These are phyloP conservation scores for Trichoderma endophyticum DNA, from an alignment of 2,329 filamentous ascomycete species.

Conservation along the genomic window DNA sequence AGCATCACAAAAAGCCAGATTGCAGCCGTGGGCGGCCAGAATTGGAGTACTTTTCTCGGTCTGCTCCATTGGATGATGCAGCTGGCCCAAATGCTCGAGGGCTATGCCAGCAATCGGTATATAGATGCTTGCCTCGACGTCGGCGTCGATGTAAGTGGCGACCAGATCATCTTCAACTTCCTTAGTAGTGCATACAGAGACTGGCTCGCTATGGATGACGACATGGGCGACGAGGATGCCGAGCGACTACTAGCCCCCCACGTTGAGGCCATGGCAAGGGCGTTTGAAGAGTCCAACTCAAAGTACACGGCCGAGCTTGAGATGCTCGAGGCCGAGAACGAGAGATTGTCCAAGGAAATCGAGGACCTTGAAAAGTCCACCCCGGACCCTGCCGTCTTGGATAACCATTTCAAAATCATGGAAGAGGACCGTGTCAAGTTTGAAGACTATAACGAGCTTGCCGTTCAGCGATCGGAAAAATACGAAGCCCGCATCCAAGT, in stretches of 20 bases:
- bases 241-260: slow-evolving; percentile 78
- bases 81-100: slow-evolving; percentile 87
- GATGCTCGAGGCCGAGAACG: slow-evolving; percentile 81
- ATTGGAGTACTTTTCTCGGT: slow-evolving; percentile 93
- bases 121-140: slow-evolving; percentile 86
- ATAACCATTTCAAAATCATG: slow-evolving; percentile 87
- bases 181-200: slow-evolving; percentile 85
- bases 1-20: slow-evolving; percentile 97
- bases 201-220: slow-evolving; percentile 90
- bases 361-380: slow-evolving; percentile 84
- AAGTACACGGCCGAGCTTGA: slow-evolving; percentile 82
- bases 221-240: slow-evolving; percentile 80
- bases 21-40: slow-evolving; percentile 89
- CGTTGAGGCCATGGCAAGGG: slow-evolving; percentile 78
- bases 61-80: slow-evolving; percentile 99
- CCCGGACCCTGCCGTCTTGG: slow-evolving; percentile 77
- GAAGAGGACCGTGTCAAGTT: slow-evolving; percentile 95
- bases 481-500: slow-evolving; percentile 78
- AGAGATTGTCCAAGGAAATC: slow-evolving; percentile 77
- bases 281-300: slow-evolving; percentile 81
- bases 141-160: slow-evolving; percentile 81
- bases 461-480: slow-evolving; percentile 82
- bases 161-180: slow-evolving; percentile 93
- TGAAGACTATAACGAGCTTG: slow-evolving; percentile 85
- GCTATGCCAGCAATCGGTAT: slow-evolving; percentile 73